Conservation (phyloP, 2,329 filamentous ascomycete genomes). For the Pseudogymnoascus sp. region DNA sequence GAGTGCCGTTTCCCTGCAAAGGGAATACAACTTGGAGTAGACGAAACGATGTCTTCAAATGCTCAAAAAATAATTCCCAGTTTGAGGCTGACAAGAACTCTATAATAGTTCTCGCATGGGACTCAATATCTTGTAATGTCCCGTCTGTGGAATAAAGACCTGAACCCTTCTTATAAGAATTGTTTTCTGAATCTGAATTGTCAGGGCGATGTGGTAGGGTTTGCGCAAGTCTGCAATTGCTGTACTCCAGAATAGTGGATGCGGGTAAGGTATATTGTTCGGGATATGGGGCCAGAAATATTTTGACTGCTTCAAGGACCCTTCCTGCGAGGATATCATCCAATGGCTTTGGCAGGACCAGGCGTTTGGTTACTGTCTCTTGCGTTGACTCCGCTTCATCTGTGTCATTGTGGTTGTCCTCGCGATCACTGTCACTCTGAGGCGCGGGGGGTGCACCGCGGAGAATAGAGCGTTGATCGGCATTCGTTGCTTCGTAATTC, state of each 20-base stretch:
- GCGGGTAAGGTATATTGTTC: conserved; percentile 50
- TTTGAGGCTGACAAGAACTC: conserved; percentile 59
- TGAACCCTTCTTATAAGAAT: conserved; percentile 30
- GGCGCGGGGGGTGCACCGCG: not conserved
- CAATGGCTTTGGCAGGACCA: conserved; percentile 29
- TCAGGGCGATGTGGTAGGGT: conserved; percentile 21
- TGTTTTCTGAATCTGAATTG: conserved; percentile 29
- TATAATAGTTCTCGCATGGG: conserved; percentile 46
- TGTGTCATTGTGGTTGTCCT: not conserved
- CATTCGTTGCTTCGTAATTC: conserved; percentile 10
- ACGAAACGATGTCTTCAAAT: conserved; percentile 39
- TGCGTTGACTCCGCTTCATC: not conserved
- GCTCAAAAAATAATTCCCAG: conserved; percentile 53
- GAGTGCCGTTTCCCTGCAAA: conserved; percentile 18
- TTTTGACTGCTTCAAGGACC: conserved; percentile 47
- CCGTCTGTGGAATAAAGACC: conserved; percentile 19
- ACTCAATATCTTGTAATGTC: conserved; percentile 40
- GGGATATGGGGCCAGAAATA: conserved; percentile 50
- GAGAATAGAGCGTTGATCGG: conserved; percentile 13
- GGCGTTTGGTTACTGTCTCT: not conserved
- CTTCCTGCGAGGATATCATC: conserved; percentile 45
- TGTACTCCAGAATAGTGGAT: conserved; percentile 49
- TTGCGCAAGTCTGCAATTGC: conserved; percentile 12
- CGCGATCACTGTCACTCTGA: conserved; percentile 3
- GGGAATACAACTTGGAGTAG: conserved; percentile 22